Base-by-base conservation (phyloP, 495 filamentous ascomycete genomes). In the Chaetomium cochliodes region DNA sequence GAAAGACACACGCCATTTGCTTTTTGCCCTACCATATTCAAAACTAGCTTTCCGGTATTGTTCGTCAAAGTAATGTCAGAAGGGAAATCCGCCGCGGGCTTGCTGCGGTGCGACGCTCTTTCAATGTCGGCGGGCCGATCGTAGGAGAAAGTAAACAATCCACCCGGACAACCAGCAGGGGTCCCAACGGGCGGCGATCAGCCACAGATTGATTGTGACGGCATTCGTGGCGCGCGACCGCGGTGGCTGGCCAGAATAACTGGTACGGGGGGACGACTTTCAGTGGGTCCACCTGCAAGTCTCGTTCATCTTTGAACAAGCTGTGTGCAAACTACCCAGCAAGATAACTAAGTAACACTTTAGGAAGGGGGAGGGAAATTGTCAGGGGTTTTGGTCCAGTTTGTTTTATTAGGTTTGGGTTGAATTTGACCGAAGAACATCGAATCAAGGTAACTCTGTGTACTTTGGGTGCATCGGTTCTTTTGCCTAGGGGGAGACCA, bases 81-180 rank as follows among this genome's bases (percentile, higher is more conserved):
- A 44, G 13, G 41, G 41, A 15, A 44, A 18, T 18, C 11, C 41
- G 16, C 41, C 2, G 13, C 41, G 13, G 11, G 41, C 13, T 16
- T 16, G 41, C 11, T 44, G 41, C 16, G 41, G 13, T 44, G 41
- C 41, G 13, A 37, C 41, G 41, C 39, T 37, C 41, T 30, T 30
- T 23, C 13, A 33, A 30, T 58, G 28, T 59, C 16, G 47, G n/a
- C 16, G 37, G 55, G 33, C 18, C 50, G 47, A 49, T 33, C 23
- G 37, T 7, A 13, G 3, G 2, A 5, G 33, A 25, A 65, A 68
- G 62, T 68, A 68, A 68, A 68, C 63, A 68, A 68, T 20, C 58
- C 46, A 20, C 63, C 66, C 59, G 47, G 66, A 60, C 66, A 69
- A 69, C 68, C 52, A 60, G 15, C 56, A 15, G 23, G 44, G 58